Evolutionary conservation across 1,284 basidiomycete genomes (phyloP), one percentile per base, ranked within the genome.

Genomic region (Naganishia cerealis): DNA sequence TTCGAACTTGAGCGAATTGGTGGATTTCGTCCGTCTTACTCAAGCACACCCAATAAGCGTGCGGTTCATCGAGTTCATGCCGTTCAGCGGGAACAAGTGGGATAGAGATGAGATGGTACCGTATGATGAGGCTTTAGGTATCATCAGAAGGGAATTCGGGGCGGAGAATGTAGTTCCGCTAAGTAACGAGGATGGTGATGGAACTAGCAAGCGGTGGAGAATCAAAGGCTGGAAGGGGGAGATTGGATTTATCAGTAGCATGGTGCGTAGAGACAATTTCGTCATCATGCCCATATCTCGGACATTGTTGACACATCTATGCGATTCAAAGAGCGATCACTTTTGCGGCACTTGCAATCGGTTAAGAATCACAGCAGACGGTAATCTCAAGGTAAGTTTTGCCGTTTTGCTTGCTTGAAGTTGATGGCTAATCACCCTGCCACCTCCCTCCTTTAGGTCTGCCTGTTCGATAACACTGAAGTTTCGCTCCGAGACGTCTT

Each of bases 1-100:
- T 9, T 79, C 94, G 53, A 94, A 94, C 74, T 90, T 93, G 74
- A 76, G 82, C 16, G 91, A 94, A 78, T 82, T 92, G 1, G 77
- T 86, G 3, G 87, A 90, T 69, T 94, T 94, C 75, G 86, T 92
- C 29, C 86, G 88, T 71, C 82, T 92, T 78, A 91, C 90, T 4
- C 84, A 76, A 73, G 80, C 88, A 55, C 82, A 83, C 66, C 79
- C 81, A 2, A 78, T 93, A 50, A 90, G 87, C 52, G 86, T 93
- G 26, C 86, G 92, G 21, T 92, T 94, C 78, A 94, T 94, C 69
- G 91, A 93, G 78, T 94, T 92, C 77, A 94, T 94, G 92, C 92
- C 92, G 9, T 94, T 94, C 76, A 89, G 87, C 75, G 90, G 90
- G 46, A 94, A 94, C 75, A 87, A 88, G 77, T 94, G 92, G 92